phyloP scores from a whole-genome alignment of 495 filamentous ascomycete species.

The Sporormia fimetaria region DNA sequence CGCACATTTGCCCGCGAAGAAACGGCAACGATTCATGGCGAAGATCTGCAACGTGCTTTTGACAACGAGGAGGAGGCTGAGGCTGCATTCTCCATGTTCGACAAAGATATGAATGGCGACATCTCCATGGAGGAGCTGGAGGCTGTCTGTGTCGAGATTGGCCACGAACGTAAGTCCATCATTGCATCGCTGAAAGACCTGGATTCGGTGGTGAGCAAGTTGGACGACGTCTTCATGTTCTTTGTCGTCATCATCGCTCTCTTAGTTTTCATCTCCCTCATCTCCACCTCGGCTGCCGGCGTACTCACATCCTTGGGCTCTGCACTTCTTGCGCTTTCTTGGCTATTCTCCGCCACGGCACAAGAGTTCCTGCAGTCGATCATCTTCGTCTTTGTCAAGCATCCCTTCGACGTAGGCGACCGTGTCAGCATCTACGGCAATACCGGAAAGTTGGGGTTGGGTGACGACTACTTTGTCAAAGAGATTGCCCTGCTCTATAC shows the following conservation, averaged over 20 bases:
- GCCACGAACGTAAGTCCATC: constrained; percentile 88
- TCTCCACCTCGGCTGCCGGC: constrained; percentile 76
- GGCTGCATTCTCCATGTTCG: constrained; percentile 84
- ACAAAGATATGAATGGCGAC: constrained; percentile 94
- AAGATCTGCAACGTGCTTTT: constrained; percentile 72
- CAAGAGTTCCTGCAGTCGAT: constrained; percentile 88
- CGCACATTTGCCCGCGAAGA: constrained; percentile 71
- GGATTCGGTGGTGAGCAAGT: constrained; percentile 86
- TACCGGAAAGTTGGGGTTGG: constrained; percentile 59
- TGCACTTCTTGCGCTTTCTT: constrained; percentile 72
- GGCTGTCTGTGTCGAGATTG: constrained; percentile 86
- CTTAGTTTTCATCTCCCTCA: constrained; percentile 76
- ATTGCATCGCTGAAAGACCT: constrained; percentile 88
- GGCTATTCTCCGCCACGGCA: constrained; percentile 84
- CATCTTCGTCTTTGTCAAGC: constrained; percentile 95
- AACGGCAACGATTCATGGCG: constrained; percentile 60
- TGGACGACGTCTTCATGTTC: constrained; percentile 80
- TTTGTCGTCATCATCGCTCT: constrained; percentile 67
- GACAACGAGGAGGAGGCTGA: constrained; percentile 80
- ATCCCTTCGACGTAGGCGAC: constrained; percentile 95
- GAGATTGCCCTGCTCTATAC: constrained; percentile 92
- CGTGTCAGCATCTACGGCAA: constrained; percentile 87
- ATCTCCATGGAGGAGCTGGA: constrained; percentile 95
- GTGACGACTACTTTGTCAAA: constrained; percentile 93
- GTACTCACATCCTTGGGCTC: constrained; percentile 83